Percentiles rank a stretch among this genome's conserved stretches.
Evolutionary conservation across 2,329 filamentous ascomycete genomes (phyloP).

Genomic region (Fusarium sp.): DNA sequence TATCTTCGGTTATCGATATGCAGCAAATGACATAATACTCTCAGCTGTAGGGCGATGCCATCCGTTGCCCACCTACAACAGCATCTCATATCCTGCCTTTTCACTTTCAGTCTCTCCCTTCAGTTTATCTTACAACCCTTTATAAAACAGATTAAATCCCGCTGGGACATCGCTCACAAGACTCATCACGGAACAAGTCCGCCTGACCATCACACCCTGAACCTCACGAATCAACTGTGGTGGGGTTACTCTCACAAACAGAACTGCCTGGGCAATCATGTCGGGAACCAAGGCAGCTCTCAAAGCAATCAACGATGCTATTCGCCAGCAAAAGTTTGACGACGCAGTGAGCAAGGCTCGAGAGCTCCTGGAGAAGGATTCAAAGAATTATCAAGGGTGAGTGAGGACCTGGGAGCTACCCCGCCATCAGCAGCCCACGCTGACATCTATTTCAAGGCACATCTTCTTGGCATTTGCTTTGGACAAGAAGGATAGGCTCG

Average conservation of each 20-base stretch:
- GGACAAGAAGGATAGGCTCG: slow-evolving; percentile 77
- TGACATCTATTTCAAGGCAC: slow-evolving; percentile 59
- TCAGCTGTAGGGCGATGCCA: not conserved
- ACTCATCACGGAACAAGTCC: not conserved
- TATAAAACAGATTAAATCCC: not conserved
- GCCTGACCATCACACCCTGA: not conserved
- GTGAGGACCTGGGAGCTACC: slow-evolving; percentile 40
- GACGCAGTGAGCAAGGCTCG: slow-evolving; percentile 77
- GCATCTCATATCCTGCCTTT: not conserved
- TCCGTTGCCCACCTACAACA: not conserved
- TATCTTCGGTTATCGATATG: not conserved
- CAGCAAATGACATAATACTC: not conserved
- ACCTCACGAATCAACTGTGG: slow-evolving; percentile 8
- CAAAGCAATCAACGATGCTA: slow-evolving; percentile 82
- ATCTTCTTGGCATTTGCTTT: slow-evolving; percentile 89
- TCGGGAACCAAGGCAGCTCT: slow-evolving; percentile 75
- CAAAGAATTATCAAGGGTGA: slow-evolving; percentile 84
- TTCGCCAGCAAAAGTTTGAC: slow-evolving; percentile 83
- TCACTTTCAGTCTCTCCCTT: not conserved
- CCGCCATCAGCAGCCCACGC: slow-evolving; percentile 14
- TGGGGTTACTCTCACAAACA: slow-evolving; percentile 32
- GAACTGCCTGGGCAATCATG: slow-evolving; percentile 51
- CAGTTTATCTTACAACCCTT: not conserved
- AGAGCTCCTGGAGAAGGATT: slow-evolving; percentile 75
- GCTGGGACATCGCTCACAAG: not conserved